Evolutionary conservation across 2,329 filamentous ascomycete species (phyloP).

Genomic region (Paecilomyces fulvus): DNA sequence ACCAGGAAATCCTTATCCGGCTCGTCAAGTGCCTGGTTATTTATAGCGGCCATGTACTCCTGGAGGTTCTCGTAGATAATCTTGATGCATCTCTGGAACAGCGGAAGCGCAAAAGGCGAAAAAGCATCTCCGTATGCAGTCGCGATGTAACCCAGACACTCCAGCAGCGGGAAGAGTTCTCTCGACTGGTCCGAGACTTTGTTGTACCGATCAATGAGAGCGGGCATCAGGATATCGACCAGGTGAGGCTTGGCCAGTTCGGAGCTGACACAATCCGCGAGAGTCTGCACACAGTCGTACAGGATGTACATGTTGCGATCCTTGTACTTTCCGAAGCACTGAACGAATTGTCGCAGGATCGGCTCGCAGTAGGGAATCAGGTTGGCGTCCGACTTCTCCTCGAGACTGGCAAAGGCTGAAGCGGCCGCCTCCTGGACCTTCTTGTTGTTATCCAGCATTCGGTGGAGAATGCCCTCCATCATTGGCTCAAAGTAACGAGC

Average conservation of each 20-base stretch:
- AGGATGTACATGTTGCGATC: constrained; percentile 98
- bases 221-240: constrained; percentile 84
- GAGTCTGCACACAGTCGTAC: constrained; percentile 95
- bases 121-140: constrained; percentile 77
- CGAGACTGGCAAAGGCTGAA: constrained; percentile 90
- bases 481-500: constrained; percentile 82
- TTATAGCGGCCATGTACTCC: constrained; percentile 61
- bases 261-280: constrained; percentile 83
- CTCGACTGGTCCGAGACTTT: constrained; percentile 79
- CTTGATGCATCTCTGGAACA: constrained; percentile 79
- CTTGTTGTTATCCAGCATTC: constrained; percentile 97
- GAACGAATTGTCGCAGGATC: constrained; percentile 85
- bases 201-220: constrained; percentile 79
- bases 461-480: constrained; percentile 89
- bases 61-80: constrained; percentile 90
- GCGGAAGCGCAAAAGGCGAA: constrained; percentile 72
- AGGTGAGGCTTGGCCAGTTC: constrained; percentile 72
- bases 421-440: constrained; percentile 94
- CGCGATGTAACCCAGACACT: constrained; percentile 91
- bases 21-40: constrained; percentile 60
- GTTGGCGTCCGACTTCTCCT: constrained; percentile 79
- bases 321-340: constrained; percentile 92
- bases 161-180: constrained; percentile 90
- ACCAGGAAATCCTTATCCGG: constrained; percentile 97
- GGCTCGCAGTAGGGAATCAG: constrained; percentile 79